These are phyloP conservation scores for Ampelocalamus luodianensis DNA, from an alignment of 176 grass and related monocot genomes.

Conservation along the genomic window DNA sequence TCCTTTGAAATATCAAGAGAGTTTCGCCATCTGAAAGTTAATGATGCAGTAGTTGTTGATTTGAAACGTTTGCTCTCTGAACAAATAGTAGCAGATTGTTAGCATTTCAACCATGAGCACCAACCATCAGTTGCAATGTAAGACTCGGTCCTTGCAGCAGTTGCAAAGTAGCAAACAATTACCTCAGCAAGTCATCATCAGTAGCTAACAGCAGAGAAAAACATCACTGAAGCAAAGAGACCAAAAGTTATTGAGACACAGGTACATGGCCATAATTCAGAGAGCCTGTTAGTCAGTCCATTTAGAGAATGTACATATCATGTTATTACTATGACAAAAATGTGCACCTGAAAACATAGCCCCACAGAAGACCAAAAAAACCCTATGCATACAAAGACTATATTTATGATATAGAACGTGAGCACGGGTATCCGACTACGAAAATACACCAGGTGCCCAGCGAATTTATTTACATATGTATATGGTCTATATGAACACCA, in stretches of 20 bases:
- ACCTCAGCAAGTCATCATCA: constrained; percentile 32
- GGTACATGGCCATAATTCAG: not conserved
- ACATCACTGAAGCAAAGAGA: not conserved
- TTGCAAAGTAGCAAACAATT: constrained; percentile 36
- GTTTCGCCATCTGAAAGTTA: constrained; percentile 35
- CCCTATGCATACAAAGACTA: constrained; percentile 46
- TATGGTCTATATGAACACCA: constrained; percentile 57
- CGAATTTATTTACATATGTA: constrained; percentile 58
- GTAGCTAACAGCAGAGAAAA: constrained; percentile 17
- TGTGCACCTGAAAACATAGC: constrained; percentile 39
- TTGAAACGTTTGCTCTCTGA: constrained; percentile 12
- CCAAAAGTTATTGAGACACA: constrained; percentile 12
- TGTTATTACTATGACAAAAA: constrained; percentile 52
- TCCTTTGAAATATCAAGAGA: constrained; percentile 9
- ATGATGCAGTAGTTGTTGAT: constrained; percentile 29
- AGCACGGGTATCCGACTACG: constrained; percentile 51
- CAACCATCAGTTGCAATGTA: constrained; percentile 36
- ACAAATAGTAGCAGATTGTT: not conserved
- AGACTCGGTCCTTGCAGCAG: constrained; percentile 31
- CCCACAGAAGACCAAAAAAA: constrained; percentile 26
- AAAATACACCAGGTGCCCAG: constrained; percentile 60
- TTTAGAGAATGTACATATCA: constrained; percentile 42
- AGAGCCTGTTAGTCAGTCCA: not conserved
- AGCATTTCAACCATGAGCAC: constrained; percentile 24
- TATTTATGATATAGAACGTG: constrained; percentile 28